These are phyloP conservation scores for Solanum aculeatissimum DNA, from an alignment of 305 asterid species.

Conservation along the genomic window DNA sequence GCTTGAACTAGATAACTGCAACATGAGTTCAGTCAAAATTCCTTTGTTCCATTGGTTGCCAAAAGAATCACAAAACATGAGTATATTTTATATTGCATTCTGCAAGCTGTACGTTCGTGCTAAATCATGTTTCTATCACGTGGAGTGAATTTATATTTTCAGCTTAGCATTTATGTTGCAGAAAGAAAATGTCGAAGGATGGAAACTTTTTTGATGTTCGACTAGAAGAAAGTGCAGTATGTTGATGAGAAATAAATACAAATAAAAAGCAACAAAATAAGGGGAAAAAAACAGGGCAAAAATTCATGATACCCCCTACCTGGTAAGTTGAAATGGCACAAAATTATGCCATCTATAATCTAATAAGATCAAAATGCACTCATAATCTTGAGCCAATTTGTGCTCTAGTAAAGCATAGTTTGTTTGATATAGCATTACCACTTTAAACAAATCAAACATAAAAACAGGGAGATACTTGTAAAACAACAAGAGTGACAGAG, in stretches of 20 bases:
- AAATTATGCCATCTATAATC: not conserved
- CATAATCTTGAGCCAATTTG: not conserved
- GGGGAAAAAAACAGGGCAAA: not conserved
- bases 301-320: not conserved
- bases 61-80: not conserved
- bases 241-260: not conserved
- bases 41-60: not conserved
- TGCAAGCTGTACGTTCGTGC: not conserved
- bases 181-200: not conserved
- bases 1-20: constrained; percentile 47
- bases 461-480: not conserved
- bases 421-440: not conserved
- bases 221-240: not conserved
- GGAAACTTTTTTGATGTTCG: not conserved
- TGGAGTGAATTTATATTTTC: not conserved
- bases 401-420: not conserved
- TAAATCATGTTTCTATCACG: not conserved
- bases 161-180: not conserved
- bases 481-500: not conserved
- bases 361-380: not conserved
- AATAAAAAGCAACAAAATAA: not conserved
- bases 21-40: not conserved
- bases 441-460: not conserved
- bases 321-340: not conserved
- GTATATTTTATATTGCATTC: not conserved